Base-by-base conservation (phyloP, 106 monocot species). In the Dendrobium nobile region DNA sequence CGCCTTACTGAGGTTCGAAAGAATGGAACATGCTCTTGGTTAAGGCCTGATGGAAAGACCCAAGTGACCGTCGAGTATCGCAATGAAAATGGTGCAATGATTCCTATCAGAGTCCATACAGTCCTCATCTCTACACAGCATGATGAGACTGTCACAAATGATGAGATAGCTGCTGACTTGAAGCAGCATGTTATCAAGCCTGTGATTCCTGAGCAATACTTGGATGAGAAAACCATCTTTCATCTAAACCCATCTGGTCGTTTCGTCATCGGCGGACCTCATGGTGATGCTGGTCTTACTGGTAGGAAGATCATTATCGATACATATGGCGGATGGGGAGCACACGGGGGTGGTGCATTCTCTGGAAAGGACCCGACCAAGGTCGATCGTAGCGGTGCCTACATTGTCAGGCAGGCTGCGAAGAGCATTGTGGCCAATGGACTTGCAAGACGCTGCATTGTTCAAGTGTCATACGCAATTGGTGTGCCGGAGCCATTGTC, bases 401-500 rank as follows among this genome's bases (percentile, higher is more conserved):
- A 67, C 67, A 67, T 67, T 41, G 83, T 83, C 70, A 47, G 83
- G 37, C 83, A 83, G 83, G 83, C 83, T 18, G 83, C 83, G 5
- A 84, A 84, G 58, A 84, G 86, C 82, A 79, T 86, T 54, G 86
- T 86, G 5, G 82, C 86, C 75, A 78, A 47, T 31, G 86, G 82
- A 15, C 87, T 87, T 75, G 87, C 87, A 1, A 77, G 87, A 5
- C 87, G 87, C 33, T 81, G 84, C 84, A 82, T 87, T 10, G 87
- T 87, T 1, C 87, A 87, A 77, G 84, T 87, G 22, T 87, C 87
- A 1, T 87, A 87, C 20, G 87, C 87, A 0, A 87, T 87, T n/a
- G 87, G 87, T 24, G 87, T 87, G 77, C 87, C 87, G 0, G 87
- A 87, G 64, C 87, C 87, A 3, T 77, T 87, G 22, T 87, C 87